A percentile compares a stretch with the other conserved stretches of the same genome.
Evolutionary conservation across 495 filamentous ascomycete genomes (phyloP).

Genomic region (Aspergillus saccharolyticus): DNA sequence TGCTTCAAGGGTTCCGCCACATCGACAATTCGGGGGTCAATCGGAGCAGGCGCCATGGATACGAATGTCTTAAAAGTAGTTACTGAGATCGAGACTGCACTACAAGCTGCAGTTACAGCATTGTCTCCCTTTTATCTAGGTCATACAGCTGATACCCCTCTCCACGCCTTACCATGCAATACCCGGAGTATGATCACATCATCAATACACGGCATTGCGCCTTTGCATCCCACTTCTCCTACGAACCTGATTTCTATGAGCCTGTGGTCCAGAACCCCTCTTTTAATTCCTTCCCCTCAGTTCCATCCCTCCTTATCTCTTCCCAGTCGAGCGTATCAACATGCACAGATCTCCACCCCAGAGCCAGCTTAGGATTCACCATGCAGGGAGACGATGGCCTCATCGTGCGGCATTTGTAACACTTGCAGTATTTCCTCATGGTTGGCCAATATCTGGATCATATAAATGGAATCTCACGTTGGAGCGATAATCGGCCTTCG

Average conservation of each 20-base stretch:
- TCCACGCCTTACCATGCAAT: neutral
- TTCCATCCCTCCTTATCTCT: constrained; percentile 11
- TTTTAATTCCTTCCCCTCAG: constrained; percentile 2
- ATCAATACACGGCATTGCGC: neutral
- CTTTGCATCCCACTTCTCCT: neutral
- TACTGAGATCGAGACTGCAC: neutral
- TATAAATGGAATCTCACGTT: neutral
- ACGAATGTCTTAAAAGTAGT: constrained; percentile 17
- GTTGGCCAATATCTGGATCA: neutral
- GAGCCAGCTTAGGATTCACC: constrained; percentile 9
- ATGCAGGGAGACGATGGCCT: constrained; percentile 21
- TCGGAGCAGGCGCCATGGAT: constrained; percentile 44
- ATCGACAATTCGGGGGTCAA: constrained; percentile 56
- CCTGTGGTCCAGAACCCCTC: neutral
- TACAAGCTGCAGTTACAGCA: neutral
- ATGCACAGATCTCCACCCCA: constrained; percentile 1
- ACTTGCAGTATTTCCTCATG: neutral
- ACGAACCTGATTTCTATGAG: neutral
- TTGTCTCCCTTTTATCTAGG: neutral
- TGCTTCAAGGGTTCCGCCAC: constrained; percentile 57
- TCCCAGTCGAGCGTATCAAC: neutral
- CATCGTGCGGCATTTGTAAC: neutral
- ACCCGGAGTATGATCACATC: neutral
- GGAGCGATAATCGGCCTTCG: neutral
- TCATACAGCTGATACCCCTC: neutral